Evolutionary conservation across 345 rosid genomes (phyloP).

Genomic region (Clausena lansium): DNA sequence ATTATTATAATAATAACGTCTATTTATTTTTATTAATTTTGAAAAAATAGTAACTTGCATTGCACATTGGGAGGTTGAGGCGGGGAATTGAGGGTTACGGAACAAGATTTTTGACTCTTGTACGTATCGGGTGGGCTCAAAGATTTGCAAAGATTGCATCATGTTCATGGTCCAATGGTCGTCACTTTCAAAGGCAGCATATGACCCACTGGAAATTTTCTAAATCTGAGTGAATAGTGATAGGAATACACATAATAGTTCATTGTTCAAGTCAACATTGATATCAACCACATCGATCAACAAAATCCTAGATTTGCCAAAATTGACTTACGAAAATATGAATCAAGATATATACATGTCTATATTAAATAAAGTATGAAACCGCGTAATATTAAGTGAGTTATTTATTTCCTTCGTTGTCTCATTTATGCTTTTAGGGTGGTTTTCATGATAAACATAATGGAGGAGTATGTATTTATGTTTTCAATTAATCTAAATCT

Average conservation of each 20-base stretch:
- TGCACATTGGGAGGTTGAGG: neutral
- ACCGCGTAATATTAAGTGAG: neutral
- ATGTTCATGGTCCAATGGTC: neutral
- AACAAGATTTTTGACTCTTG: neutral
- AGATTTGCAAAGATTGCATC: neutral
- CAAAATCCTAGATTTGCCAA: neutral
- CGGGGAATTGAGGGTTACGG: neutral
- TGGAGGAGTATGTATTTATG: too few relatives aligned
- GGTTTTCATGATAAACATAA: neutral
- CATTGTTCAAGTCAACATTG: neutral
- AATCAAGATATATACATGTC: neutral
- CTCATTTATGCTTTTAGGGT: neutral
- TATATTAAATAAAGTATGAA: neutral
- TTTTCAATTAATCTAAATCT: neutral
- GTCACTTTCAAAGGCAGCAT: neutral
- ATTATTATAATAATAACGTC: neutral
- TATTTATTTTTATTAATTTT: too few relatives aligned
- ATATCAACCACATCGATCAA: neutral
- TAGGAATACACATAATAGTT: neutral
- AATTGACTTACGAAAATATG: neutral
- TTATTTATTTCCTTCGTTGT: neutral
- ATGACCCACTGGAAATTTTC: slow-evolving; percentile 8
- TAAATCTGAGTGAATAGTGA: neutral
- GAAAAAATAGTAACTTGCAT: neutral
- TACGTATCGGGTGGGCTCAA: neutral